Evolutionary conservation across 768 basidiomycete genomes (phyloP), one percentile per base, ranked within the genome.

Genomic region (Suillus luteus): DNA sequence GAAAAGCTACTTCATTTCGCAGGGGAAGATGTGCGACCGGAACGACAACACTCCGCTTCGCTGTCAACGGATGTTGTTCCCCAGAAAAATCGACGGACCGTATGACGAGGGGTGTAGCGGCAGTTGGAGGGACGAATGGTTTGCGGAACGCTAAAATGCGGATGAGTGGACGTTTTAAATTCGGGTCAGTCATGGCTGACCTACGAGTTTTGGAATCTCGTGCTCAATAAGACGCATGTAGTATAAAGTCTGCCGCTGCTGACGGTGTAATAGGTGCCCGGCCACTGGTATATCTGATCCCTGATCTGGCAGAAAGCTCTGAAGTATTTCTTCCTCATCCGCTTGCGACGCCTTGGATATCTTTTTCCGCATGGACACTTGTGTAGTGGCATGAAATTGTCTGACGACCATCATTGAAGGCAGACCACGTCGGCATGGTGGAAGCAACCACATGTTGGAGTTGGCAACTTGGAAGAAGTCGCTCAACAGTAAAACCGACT

Each of bases 191-290:
- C 57, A 41, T n/a, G 5, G 73, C 81, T 72, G 63, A 95, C 95
- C 89, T 69, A 92, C 87, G 59, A 96, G 85, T 73, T 91, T 87
- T 24, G 91, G 90, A 84, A 93, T 86, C 77, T 96, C 94, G 67
- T 91, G 87, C 73, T 95, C 93, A 64, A 96, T 92, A 66, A 95
- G 82, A 60, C 94, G 85, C 72, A 96, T 78, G 73, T 94, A 92
- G 68, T 92, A 84, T 49, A 95, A 76, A 52, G 85, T 79, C 71
- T 91, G 83, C 38, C 93, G 83, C 67, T 95, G 87, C 70, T 92
- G 85, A 62, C 86, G 83, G 57, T 95, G 76, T 69, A 88, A 83
- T 46, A 89, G 71, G 78, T 96, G 93, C 19, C 88, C 92, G 27
- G 81, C 79, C 33, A 87, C 81, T 15, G 90, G 83, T 41, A 88